phyloP scores from a whole-genome alignment of 2,329 filamentous ascomycete species.

The Fusarium stilboides region DNA sequence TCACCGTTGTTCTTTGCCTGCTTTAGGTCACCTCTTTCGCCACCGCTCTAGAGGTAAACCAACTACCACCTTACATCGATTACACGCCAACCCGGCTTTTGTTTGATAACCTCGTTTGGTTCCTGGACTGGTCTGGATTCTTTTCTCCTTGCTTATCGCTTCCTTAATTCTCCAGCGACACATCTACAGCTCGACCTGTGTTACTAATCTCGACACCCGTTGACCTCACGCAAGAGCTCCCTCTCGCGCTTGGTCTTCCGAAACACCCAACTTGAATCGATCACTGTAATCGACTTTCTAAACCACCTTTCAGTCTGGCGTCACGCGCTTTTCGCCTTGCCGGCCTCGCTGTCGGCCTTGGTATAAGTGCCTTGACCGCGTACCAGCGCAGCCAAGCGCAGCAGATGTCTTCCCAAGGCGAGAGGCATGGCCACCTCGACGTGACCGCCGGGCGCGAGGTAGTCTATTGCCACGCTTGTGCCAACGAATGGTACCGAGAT shows the following conservation, averaged over 20 bases:
- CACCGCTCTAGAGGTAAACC: slow-evolving; percentile 35
- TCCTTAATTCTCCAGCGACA: not conserved
- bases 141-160: slow-evolving; percentile 10
- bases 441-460: slow-evolving; percentile 73
- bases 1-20: slow-evolving; percentile 33
- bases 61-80: slow-evolving; percentile 33
- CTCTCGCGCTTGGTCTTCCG: slow-evolving; percentile 9
- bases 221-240: slow-evolving; percentile 7
- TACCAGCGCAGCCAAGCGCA: slow-evolving; percentile 64
- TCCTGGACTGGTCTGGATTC: slow-evolving; percentile 6
- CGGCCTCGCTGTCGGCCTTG: slow-evolving; percentile 72
- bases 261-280: slow-evolving; percentile 8
- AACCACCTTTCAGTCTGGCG: slow-evolving; percentile 64
- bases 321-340: slow-evolving; percentile 68
- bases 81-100: not conserved
- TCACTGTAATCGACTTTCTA: slow-evolving; percentile 12
- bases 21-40: slow-evolving; percentile 35
- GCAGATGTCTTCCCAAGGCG: slow-evolving; percentile 56
- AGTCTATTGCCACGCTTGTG: slow-evolving; percentile 88
- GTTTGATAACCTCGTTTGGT: slow-evolving; percentile 28
- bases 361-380: slow-evolving; percentile 70
- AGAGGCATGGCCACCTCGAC: slow-evolving; percentile 61
- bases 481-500: slow-evolving; percentile 84
- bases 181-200: slow-evolving; percentile 1
- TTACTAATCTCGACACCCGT: slow-evolving; percentile 12